phyloP scores from a whole-genome alignment of 257 asterid species.

The Apocynum venetum region DNA sequence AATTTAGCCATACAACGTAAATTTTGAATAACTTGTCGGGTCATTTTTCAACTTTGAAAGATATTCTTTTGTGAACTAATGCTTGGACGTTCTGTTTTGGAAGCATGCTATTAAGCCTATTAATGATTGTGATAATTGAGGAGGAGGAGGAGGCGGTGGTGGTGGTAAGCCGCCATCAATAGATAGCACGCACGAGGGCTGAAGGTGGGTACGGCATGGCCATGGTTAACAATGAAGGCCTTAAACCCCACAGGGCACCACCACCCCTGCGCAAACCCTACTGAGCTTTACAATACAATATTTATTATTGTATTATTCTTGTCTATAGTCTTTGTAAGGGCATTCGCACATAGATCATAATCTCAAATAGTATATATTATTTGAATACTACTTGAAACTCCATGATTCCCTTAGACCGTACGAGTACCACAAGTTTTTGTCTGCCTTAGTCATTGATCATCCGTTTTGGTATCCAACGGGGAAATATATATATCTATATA shows the following conservation, averaged over 20 bases:
- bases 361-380: not conserved
- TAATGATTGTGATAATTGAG: slow-evolving; percentile 46
- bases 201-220: slow-evolving; percentile 27
- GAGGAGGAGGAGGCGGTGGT: slow-evolving; percentile 11
- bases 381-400: not conserved
- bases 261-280: not conserved
- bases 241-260: slow-evolving; percentile 21
- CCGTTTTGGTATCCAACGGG: not conserved
- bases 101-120: slow-evolving; percentile 37
- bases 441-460: not conserved
- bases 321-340: not conserved
- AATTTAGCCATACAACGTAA: too few species aligned
- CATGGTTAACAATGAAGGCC: slow-evolving; percentile 7
- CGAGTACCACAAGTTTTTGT: slow-evolving; percentile 16
- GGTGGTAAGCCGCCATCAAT: slow-evolving; percentile 58
- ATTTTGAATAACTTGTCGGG: too few species aligned
- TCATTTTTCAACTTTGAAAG: too few species aligned
- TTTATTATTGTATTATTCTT: slow-evolving; percentile 12
- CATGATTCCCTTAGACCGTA: slow-evolving; percentile 15
- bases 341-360: not conserved
- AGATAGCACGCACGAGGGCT: slow-evolving; percentile 70
- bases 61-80: not conserved
- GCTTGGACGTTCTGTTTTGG: slow-evolving; percentile 22
- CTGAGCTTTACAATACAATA: not conserved
- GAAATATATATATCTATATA: too few species aligned